Percentiles rank a stretch among this genome's conserved stretches.
Evolutionary conservation across 495 filamentous ascomycete species (phyloP).

Genomic region (Tirmania nivea): DNA sequence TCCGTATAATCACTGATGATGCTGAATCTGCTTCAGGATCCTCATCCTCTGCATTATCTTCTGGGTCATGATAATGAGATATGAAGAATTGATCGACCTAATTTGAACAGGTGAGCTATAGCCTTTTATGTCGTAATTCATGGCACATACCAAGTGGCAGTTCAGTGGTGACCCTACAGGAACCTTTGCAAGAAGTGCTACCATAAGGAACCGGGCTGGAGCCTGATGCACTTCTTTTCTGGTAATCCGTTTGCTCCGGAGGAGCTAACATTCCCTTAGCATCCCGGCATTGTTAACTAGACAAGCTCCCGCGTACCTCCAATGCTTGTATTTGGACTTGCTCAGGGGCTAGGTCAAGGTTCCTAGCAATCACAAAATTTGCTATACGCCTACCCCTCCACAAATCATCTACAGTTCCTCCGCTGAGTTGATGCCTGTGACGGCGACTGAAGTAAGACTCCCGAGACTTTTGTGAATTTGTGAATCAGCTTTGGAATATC

Average conservation of each 20-base stretch:
- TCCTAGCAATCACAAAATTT: constrained; percentile 60
- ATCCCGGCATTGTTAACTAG: no score
- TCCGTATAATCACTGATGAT: constrained; percentile 21
- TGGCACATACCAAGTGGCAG: constrained; percentile 25
- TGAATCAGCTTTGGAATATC: background rate
- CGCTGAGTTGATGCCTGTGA: background rate
- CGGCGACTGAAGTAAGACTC: constrained; percentile 10
- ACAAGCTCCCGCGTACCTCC: constrained; percentile 28
- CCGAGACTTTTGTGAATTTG: background rate
- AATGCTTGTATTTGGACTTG: constrained; percentile 72
- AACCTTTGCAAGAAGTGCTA: constrained; percentile 39
- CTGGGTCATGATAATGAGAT: constrained; percentile 59
- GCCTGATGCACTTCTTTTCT: constrained; percentile 46
- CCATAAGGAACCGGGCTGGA: constrained; percentile 59
- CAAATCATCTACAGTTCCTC: background rate
- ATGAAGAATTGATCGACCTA: constrained; percentile 74
- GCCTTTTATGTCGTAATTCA: background rate
- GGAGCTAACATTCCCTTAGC: constrained; percentile 31
- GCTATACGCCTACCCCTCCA: constrained; percentile 27
- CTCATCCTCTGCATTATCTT: constrained; percentile 26
- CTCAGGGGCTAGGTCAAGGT: constrained; percentile 46
- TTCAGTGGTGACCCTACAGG: constrained; percentile 19
- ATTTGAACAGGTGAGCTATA: no score
- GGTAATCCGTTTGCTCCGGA: constrained; percentile 57
- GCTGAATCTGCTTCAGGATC: constrained; percentile 16